Evolutionary conservation across 495 filamentous ascomycete genomes (phyloP), one percentile per base, ranked within the genome.

Genomic region (Coniosporium apollinis): DNA sequence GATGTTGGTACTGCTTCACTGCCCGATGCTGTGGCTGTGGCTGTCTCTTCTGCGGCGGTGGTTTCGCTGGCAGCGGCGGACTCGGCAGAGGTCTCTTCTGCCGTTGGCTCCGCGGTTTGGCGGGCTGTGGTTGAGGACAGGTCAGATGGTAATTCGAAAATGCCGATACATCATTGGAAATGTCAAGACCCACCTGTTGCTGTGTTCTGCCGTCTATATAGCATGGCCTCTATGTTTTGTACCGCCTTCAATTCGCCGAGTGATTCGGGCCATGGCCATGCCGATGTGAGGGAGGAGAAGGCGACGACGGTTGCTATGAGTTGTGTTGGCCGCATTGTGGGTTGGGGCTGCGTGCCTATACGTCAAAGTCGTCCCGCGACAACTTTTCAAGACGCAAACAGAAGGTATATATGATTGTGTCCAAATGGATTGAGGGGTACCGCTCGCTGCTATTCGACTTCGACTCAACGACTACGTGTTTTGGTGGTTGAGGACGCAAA

Each of bases 261-360:
- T 41, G 41, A 34, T 19, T 39, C 39, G 11, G 34, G 29, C 43
- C 44, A 49, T 13, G 42, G 34, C 42, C 41, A 45, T 5, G 54
- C 51, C 18, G 47, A 37, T 14, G 51, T 45, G 13, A 50, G 33
- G n/a, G 52, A 42, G 28, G 53, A 48, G 33, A 56, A 28, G 42
- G 55, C 41, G 31, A 51, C 37, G 14, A 46, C 32, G 24, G 53
- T 36, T 2, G 55, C 36, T 38, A 56, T 34, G 33, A 55, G 26
- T 36, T 39, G 36, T 11, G 49, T 46, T 8, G 49, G 42, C 43
- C 51, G 50, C 55, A 59, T 59, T 25, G 43, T 18, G 8, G 9
- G 9, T 7, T 18, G 9, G 7, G 7, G 6, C 29, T 31, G 6
- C 29, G 7, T 31, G n/a, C n/a, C n/a, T n/a, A n/a, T n/a, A n/a